Base-by-base conservation (phyloP, 805 yeast species). In the Cyberlindnera amylophila region DNA sequence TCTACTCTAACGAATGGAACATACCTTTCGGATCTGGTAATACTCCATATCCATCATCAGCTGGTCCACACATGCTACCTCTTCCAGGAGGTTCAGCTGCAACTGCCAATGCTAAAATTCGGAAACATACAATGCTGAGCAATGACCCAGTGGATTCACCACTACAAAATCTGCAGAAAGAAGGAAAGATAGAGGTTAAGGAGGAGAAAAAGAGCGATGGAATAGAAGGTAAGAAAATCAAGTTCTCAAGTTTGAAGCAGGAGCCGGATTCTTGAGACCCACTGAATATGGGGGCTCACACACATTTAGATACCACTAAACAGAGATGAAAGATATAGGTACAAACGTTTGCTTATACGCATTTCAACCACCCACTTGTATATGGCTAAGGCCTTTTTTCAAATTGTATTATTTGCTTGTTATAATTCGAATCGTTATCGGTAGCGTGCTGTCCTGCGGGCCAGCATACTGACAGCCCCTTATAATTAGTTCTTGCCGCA, bases 1-100 rank as follows among this genome's bases (percentile, higher is more conserved):
- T 81, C 51, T 86, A 83, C 53, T 75, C 80, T 6, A 71, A 77
- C 41, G 82, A 77, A 34, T 77, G 81, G 81, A 67, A 66, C 38
- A 63, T 70, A 12, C 71, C 74, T 10, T 70, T 66, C 55, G 74
- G 74, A 5, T 58, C 68, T 2, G 65, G 65, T 10, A 51, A 42
- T 11, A 69, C 74, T 2, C 73, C 74, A 12, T 47, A 62, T 14
- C 63, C 69, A 1, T 51, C 63, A 7, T 55, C 65, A 10, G 61
- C 64, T 7, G 47, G 49, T 2, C 51, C 53, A 12, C 51, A 52
- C 27, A 43, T 48, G 34, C 37, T 54, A 4, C 58, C 58, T 4
- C 10, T 44, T 3, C 48, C 48, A 2, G 34, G 39, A 18, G 23
- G 31, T 7, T 36, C 47, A 3, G 32, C 36, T 16, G 21, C 34